Percentiles rank a stretch among this genome's conserved stretches.
phyloP scores from a whole-genome alignment of 805 yeast genomes.

The Metschnikowia continentalis region DNA sequence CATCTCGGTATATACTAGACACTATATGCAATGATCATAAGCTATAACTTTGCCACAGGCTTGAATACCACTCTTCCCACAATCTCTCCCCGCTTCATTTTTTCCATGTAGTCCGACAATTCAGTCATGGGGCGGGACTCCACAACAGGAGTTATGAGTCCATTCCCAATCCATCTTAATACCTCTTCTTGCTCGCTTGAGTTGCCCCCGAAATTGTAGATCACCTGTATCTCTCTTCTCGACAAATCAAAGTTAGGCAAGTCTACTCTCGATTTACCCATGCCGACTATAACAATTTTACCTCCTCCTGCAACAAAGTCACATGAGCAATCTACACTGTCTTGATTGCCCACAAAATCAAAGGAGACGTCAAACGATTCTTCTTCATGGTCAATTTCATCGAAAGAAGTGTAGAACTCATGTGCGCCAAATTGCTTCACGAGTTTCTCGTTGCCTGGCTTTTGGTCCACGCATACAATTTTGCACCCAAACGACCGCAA shows the following conservation, averaged over 20 bases:
- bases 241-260: slow-evolving; percentile 35
- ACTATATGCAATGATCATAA: too few relatives aligned
- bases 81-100: slow-evolving; percentile 35
- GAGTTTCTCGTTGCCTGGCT: slow-evolving; percentile 12
- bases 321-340: slow-evolving; percentile 24
- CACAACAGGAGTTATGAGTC: slow-evolving; percentile 37
- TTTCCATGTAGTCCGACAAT: slow-evolving; percentile 32
- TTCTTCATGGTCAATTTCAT: slow-evolving; percentile 19
- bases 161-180: slow-evolving; percentile 38
- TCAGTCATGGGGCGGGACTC: slow-evolving; percentile 27
- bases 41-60: slow-evolving; percentile 10
- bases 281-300: slow-evolving; percentile 40
- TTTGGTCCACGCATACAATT: slow-evolving; percentile 31
- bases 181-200: slow-evolving; percentile 41
- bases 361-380: slow-evolving; percentile 35
- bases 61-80: slow-evolving; percentile 41
- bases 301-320: slow-evolving; percentile 34
- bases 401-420: slow-evolving; percentile 34
- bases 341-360: slow-evolving; percentile 37
- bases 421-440: slow-evolving; percentile 39
- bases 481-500: slow-evolving; percentile 29
- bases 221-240: slow-evolving; percentile 36
- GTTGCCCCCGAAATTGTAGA: slow-evolving; percentile 43
- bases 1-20: background rate
- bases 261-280: slow-evolving; percentile 31